These are phyloP conservation scores for Fusarium domesticum DNA, from an alignment of 2,329 filamentous ascomycete genomes.

Conservation along the genomic window DNA sequence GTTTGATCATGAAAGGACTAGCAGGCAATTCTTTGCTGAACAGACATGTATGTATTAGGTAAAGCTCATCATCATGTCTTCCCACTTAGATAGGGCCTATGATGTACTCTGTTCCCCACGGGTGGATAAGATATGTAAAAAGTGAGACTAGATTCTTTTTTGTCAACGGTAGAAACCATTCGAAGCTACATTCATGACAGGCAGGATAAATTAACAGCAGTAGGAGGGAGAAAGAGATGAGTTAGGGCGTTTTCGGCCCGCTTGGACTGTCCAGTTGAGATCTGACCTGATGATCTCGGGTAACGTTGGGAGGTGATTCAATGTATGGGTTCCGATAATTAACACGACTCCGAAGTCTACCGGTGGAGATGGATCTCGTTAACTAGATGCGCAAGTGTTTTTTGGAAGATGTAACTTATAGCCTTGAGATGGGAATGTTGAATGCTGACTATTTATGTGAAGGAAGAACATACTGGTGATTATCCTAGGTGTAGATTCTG, in stretches of 20 bases:
- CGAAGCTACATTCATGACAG: not conserved
- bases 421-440: too few species aligned
- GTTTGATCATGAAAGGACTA: too few species aligned
- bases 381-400: too few species aligned
- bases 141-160: not conserved
- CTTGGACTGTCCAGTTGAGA: not conserved
- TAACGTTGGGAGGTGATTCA: not conserved
- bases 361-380: too few species aligned
- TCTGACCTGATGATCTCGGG: constrained; percentile 5
- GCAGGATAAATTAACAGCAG: too few species aligned
- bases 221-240: too few species aligned
- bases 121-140: not conserved
- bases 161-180: not conserved
- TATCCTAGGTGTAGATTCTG: too few species aligned
- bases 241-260: not conserved
- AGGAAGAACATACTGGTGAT: too few species aligned
- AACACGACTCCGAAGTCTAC: not conserved
- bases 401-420: too few species aligned
- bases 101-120: not conserved
- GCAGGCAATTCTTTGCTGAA: too few species aligned
- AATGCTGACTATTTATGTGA: too few species aligned
- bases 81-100: not conserved
- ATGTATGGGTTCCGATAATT: not conserved
- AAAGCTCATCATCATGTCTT: not conserved
- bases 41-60: not conserved